phyloP scores from a whole-genome alignment of 331 rosid genomes.

The Quercus tomentella region DNA sequence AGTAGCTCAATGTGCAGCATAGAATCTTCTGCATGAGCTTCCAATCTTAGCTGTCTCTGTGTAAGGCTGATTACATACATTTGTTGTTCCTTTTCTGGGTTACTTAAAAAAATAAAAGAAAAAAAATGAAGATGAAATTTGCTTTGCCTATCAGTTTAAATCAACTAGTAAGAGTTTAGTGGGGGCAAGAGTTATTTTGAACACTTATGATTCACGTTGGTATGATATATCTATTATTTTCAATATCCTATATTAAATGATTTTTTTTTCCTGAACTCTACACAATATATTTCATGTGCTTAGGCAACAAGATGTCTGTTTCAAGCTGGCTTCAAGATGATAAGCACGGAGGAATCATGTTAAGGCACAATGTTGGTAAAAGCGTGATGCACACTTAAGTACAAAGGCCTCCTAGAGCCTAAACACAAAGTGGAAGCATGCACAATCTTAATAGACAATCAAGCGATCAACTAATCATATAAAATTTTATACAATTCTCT shows the following conservation, averaged over 20 bases:
- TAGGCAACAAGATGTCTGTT: conserved; percentile 40
- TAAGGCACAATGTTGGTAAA: conserved; percentile 34
- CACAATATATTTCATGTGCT: conserved; percentile 5
- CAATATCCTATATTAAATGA: background rate
- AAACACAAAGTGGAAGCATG: too few relatives aligned
- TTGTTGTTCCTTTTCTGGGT: background rate
- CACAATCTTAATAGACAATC: too few relatives aligned
- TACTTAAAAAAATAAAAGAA: background rate
- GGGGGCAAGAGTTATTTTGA: conserved; percentile 69
- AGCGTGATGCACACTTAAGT: too few relatives aligned
- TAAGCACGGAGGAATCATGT: conserved; percentile 52
- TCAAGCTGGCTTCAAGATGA: conserved; percentile 83
- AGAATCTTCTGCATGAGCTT: conserved; percentile 79
- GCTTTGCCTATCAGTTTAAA: conserved; percentile 12
- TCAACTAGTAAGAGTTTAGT: background rate
- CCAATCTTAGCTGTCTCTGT: conserved; percentile 60
- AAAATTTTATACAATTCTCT: too few relatives aligned
- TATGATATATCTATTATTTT: conserved; percentile 10
- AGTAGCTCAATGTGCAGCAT: conserved; percentile 69
- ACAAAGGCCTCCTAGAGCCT: too few relatives aligned
- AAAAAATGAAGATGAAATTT: background rate
- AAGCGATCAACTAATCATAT: too few relatives aligned
- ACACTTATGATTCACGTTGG: conserved; percentile 59
- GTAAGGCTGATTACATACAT: conserved; percentile 44
- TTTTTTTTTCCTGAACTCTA: conserved; percentile 10